Evolutionary conservation across 164 flowering plant genomes (phyloP).

Genomic region (Liriodendron chinense): DNA sequence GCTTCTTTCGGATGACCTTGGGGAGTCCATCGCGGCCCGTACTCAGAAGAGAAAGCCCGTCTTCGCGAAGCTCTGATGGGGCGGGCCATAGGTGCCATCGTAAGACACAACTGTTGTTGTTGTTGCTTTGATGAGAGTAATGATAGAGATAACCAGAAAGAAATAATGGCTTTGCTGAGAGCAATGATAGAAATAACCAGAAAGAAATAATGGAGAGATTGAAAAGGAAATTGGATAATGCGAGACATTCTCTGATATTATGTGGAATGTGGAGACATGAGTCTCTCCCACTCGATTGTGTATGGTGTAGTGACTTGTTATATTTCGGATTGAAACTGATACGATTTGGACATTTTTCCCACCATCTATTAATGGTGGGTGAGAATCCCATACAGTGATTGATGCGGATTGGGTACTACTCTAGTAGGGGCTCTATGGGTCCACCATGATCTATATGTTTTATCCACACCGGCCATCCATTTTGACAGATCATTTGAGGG

Average conservation of each 20-base stretch:
- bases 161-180: not conserved
- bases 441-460: no score
- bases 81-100: not conserved
- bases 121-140: not conserved
- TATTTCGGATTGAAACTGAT: no score
- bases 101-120: no score
- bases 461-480: no score
- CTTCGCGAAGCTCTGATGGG: constrained; percentile 52
- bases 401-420: no score
- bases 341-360: no score
- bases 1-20: constrained; percentile 64
- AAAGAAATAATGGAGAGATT: not conserved
- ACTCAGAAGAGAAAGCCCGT: constrained; percentile 56
- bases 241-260: not conserved
- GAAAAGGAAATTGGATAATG: not conserved
- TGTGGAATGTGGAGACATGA: not conserved
- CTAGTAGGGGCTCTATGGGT: no score
- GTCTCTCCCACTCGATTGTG: no score
- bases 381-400: no score
- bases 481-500: no score
- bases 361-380: no score
- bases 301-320: no score
- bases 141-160: not conserved
- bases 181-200: not conserved
- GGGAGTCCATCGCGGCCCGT: constrained; percentile 53